Evolutionary conservation across 2,329 filamentous ascomycete species (phyloP), one percentile per base, ranked within the genome.

Genomic region (Setomelanomma holmii): DNA sequence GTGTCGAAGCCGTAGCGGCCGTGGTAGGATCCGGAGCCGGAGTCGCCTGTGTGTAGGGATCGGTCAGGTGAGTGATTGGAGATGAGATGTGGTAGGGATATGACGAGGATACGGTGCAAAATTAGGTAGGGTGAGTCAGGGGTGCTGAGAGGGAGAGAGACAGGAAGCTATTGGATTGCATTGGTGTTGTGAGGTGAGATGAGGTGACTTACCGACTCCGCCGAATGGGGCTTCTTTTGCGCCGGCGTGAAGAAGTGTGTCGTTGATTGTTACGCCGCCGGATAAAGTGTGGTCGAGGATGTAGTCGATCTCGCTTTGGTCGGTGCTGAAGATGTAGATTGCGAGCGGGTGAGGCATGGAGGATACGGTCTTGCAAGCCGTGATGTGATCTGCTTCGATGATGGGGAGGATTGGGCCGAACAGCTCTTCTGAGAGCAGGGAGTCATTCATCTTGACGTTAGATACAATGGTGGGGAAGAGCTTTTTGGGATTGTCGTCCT

Each of bases 401-500:
- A 80, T 63, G 17, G 79, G 78, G 7, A 75, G 68, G 21, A 81
- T 75, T 1, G 78, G 76, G 0, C 74, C 78, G 51, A 81, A 80
- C 14, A 81, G 59, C 61, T 81, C 79, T 54, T 80, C 76, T 16
- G 69, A 70, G 4, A 82, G 59, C 1, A 81, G 68, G 0, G 73
- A 53, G 53, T 81, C 78, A 14, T 23, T 44, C 16, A 43, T 38
- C 5, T 61, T 66, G 12, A 79, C 72, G 47, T 73, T 63, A 17
- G 67, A 65, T 5, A 80, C 72, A 24, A 80, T 63, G 2, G 76
- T 77, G 5, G 77, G 75, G 1, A 78, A 4, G 27, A 45, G 16
- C n/a, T 22, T 35, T 6, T 17, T 24, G 17, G 21, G 42, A 17
- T 45, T 39, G 19, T 14, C 14, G 11, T 16, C 16, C 21, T n/a